Base-by-base conservation (phyloP, 2,329 filamentous ascomycete genomes). In the Intubia oerlemansii region DNA sequence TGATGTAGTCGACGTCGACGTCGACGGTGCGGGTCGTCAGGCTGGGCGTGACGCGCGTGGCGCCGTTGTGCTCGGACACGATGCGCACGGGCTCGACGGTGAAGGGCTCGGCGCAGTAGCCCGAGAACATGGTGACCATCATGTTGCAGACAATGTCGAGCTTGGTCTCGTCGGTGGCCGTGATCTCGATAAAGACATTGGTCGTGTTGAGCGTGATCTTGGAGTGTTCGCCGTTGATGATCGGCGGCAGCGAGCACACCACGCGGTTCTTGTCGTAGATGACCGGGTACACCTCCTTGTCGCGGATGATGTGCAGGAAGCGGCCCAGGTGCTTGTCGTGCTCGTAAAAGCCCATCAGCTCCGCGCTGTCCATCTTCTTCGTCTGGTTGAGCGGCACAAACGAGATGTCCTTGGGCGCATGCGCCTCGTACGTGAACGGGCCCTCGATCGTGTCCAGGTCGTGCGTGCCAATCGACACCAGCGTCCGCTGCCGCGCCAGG, bases 381-480 rank as follows among this genome's bases (percentile, higher is more conserved):
- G 67, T 75, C 57, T 95, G 84, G 56, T 95, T 98, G 38, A 98
- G 57, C 14, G 88, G 88, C 12, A 61, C 57, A 51, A 98, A 98
- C 43, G 74, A 74, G 54, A 98, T 91, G 41, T 93, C 71, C 51
- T 82, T 74, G n/a, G 88, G 88, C 27, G 77, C 61, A 18, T 85
- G 64, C 12, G 88, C 88, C 53, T 95, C 85, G 47, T 98, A 98
- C 32, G 81, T 84, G 65, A 98, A 98, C 26, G 88, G 88, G 0
- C 84, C 88, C 51, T 91, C 60, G 42, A 98, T 60, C 12, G 80
- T 93, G 47, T 95, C 84, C 38, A 95, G 60, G 48, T 98, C 85
- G 52, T 98, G 88, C 4, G 88, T 98, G 41, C 88, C 88, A 46
- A 98, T 93, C 14, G 85, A 78, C n/a, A 93, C 85, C 35, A 98